Evolutionary conservation across 2,329 filamentous ascomycete species (phyloP).

Genomic region (Cladosporium oxysporum): DNA sequence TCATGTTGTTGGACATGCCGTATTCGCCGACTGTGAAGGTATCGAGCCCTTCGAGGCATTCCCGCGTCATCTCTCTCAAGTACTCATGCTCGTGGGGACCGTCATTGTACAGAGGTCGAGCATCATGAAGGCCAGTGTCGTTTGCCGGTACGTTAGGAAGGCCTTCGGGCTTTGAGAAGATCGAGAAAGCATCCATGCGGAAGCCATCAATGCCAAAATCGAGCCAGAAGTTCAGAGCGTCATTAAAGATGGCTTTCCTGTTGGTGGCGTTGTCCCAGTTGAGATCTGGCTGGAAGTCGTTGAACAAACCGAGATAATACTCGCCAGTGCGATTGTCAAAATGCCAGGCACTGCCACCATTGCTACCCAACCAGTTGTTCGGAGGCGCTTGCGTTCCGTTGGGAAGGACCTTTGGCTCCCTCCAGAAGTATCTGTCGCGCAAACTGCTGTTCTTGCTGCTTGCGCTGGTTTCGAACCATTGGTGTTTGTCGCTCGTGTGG

Average conservation of each 20-base stretch:
- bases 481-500: conserved; percentile 68
- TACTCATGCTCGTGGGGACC: conserved; percentile 50
- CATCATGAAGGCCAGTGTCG: conserved; percentile 13
- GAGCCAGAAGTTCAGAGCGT: conserved; percentile 65
- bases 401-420: conserved; percentile 37
- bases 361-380: conserved; percentile 71
- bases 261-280: conserved; percentile 77
- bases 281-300: conserved; percentile 76
- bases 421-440: conserved; percentile 55
- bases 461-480: conserved; percentile 69
- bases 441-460: conserved; percentile 63
- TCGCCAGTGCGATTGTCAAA: conserved; percentile 72
- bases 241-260: conserved; percentile 68
- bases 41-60: conserved; percentile 32
- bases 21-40: conserved; percentile 53
- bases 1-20: conserved; percentile 32
- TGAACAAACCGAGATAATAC: conserved; percentile 78
- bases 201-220: conserved; percentile 62
- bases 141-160: conserved; percentile 32
- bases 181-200: conserved; percentile 32
- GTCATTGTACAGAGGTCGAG: conserved; percentile 30
- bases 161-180: conserved; percentile 29
- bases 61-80: conserved; percentile 46
- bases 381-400: conserved; percentile 66
- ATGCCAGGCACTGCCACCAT: conserved; percentile 62